Base-by-base conservation (phyloP, 2,329 filamentous ascomycete species). In the Diaporthe australafricana region DNA sequence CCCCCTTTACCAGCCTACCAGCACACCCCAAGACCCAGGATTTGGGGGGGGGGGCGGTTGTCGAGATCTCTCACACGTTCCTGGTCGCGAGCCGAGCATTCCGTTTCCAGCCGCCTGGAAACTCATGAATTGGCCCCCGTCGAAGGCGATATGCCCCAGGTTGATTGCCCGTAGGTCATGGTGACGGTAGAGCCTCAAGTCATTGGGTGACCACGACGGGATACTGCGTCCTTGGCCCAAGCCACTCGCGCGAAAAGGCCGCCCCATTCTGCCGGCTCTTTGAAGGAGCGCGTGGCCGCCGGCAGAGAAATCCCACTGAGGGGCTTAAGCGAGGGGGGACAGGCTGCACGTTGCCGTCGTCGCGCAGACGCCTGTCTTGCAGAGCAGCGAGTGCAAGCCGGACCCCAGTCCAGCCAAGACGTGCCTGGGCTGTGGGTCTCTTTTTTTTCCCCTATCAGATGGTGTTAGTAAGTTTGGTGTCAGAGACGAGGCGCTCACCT, bases 281-380 rank as follows among this genome's bases (percentile, higher is more conserved):
- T 12, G 42, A 63, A 40, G 42, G 42, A 63, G 60, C 60, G 42
- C 60, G 27, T 63, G 60, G 60, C 60, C 60, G 60, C 60, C 60
- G 60, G 60, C 60, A 63, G 47, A 63, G 42, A 17, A 63, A 35
- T 63, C 40, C 60, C 60, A 63, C 42, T 48, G 60, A 38, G 60
- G 42, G 30, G 60, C 60, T 63, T 63, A 63, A 48, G 60, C 60
- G 60, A 63, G 42, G 60, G 60, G 27, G 60, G 6, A 63, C 60
- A 63, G n/a, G 60, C 42, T 63, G 60, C 60, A 63, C 60, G 42
- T 63, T 63, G 60, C 60, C 42, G 60, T 63, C 60, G 60, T 63
- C 42, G 45, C 42, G 60, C 60, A 63, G 60, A 63, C 60, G 60
- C 60, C 48, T 63, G 63, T 52, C 47, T 67, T 40, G 25, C 50